Percentiles rank a stretch among this genome's conserved stretches.
Conservation (phyloP, 140 eudicot genomes). For the Ambrosia hybrid region DNA sequence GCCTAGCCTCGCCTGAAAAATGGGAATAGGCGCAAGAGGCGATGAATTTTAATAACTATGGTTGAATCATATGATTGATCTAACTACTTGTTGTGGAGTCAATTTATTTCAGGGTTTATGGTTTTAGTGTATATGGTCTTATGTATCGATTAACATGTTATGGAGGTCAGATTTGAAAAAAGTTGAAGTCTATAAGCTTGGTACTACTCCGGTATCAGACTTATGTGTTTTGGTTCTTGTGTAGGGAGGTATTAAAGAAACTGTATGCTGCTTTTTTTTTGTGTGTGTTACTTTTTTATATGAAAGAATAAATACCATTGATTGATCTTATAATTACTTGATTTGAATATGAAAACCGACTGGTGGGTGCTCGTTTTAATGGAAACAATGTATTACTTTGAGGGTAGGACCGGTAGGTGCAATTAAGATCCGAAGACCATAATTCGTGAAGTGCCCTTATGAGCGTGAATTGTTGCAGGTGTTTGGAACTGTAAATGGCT, state of each 20-base stretch:
- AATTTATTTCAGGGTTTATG: too few relatives aligned
- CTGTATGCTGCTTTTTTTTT: neutral
- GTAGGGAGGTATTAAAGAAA: neutral
- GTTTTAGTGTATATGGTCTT: too few relatives aligned
- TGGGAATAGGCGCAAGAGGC: too few relatives aligned
- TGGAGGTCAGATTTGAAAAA: neutral
- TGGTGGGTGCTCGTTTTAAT: neutral
- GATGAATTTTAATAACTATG: too few relatives aligned
- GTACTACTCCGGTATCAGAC: neutral
- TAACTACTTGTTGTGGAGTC: too few relatives aligned
- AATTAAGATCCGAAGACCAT: neutral
- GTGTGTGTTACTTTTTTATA: neutral
- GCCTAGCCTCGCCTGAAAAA: too few relatives aligned
- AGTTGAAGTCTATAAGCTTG: neutral
- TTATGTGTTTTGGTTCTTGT: neutral
- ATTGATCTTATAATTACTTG: neutral
- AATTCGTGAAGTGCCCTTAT: neutral
- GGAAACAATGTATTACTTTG: conserved; percentile 2
- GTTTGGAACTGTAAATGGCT: neutral
- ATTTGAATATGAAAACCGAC: neutral
- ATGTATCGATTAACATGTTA: neutral
- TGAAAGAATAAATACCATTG: neutral
- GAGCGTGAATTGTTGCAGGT: neutral
- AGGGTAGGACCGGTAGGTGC: neutral
- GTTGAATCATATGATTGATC: too few relatives aligned